Conservation (phyloP, 2,329 filamentous ascomycete species). For the Ambrosiella xylebori region DNA sequence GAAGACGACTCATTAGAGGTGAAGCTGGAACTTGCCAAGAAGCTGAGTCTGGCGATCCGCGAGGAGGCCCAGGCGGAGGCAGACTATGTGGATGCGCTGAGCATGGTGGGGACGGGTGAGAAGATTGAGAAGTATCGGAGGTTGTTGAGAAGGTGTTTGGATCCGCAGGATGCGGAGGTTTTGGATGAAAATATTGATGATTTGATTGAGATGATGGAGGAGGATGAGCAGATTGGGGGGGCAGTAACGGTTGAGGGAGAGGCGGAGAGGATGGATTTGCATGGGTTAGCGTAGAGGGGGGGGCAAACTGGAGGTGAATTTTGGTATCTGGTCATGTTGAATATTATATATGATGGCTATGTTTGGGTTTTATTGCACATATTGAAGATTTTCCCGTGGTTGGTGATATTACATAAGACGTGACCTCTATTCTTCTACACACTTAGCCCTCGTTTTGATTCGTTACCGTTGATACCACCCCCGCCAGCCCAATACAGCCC, state of each 20-base stretch:
- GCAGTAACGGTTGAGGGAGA: slow-evolving; percentile 18
- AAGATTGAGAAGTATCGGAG: slow-evolving; percentile 57
- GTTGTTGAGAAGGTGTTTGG: slow-evolving; percentile 50
- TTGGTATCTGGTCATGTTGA: too few relatives aligned
- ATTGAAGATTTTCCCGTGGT: too few relatives aligned
- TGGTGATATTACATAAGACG: too few relatives aligned
- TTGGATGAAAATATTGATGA: slow-evolving; percentile 48
- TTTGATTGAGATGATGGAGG: slow-evolving; percentile 46
- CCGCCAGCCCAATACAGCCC: too few relatives aligned
- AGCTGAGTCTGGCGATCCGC: slow-evolving; percentile 37
- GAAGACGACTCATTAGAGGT: slow-evolving; percentile 28
- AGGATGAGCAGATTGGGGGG: slow-evolving; percentile 33
- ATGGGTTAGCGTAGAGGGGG: neutral
- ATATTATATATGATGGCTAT: too few relatives aligned
- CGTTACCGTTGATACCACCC: too few relatives aligned
- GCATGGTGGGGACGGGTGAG: slow-evolving; percentile 52
- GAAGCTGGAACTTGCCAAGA: slow-evolving; percentile 38
- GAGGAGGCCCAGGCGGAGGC: slow-evolving; percentile 45
- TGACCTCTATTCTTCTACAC: too few relatives aligned
- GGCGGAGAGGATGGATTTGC: slow-evolving; percentile 17
- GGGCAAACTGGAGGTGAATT: too few relatives aligned
- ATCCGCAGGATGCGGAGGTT: slow-evolving; percentile 47
- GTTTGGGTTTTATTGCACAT: too few relatives aligned
- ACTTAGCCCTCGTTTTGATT: too few relatives aligned
- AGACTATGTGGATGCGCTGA: slow-evolving; percentile 52